Percentiles rank a stretch among this genome's conserved stretches.
These are phyloP conservation scores for Anacardium occidentale DNA, from an alignment of 345 rosid genomes.

Conservation along the genomic window DNA sequence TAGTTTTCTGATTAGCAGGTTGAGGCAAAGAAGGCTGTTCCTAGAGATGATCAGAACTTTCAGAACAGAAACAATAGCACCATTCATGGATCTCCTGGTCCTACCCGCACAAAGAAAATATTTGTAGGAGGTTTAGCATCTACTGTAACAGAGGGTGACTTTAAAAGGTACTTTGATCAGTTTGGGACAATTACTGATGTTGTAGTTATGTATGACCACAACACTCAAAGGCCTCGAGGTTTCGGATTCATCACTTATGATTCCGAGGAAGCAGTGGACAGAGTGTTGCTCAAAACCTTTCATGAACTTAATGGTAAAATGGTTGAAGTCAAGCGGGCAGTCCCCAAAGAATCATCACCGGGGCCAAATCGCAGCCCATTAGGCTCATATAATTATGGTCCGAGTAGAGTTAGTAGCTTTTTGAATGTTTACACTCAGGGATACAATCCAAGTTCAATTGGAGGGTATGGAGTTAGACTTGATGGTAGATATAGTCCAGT, in stretches of 20 bases:
- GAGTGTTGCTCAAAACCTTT: conserved; percentile 69
- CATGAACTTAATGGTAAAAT: conserved; percentile 90
- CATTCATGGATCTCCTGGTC: conserved; percentile 62
- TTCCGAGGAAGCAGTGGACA: conserved; percentile 80
- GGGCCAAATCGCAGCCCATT: conserved; percentile 63
- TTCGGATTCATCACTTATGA: conserved; percentile 88
- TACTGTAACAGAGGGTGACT: conserved; percentile 72
- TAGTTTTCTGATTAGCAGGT: conserved; percentile 51
- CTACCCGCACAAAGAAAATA: conserved; percentile 69
- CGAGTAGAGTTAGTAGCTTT: conserved; percentile 56
- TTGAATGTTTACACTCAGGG: conserved; percentile 71
- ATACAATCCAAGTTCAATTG: conserved; percentile 55
- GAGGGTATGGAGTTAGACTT: conserved; percentile 69
- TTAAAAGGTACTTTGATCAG: conserved; percentile 80
- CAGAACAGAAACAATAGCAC: conserved; percentile 51
- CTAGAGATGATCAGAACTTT: conserved; percentile 73
- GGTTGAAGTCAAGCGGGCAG: conserved; percentile 97
- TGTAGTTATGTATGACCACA: conserved; percentile 93
- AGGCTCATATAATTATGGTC: conserved; percentile 56
- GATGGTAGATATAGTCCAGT: conserved; percentile 82
- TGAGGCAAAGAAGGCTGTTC: conserved; percentile 98
- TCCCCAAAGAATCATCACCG: conserved; percentile 80
- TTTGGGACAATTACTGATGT: conserved; percentile 83
- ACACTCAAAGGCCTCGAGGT: conserved; percentile 91
- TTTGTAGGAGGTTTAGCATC: conserved; percentile 95